Base-by-base conservation (phyloP, 352 stramenopile species). In the Plasmopara viticola region DNA sequence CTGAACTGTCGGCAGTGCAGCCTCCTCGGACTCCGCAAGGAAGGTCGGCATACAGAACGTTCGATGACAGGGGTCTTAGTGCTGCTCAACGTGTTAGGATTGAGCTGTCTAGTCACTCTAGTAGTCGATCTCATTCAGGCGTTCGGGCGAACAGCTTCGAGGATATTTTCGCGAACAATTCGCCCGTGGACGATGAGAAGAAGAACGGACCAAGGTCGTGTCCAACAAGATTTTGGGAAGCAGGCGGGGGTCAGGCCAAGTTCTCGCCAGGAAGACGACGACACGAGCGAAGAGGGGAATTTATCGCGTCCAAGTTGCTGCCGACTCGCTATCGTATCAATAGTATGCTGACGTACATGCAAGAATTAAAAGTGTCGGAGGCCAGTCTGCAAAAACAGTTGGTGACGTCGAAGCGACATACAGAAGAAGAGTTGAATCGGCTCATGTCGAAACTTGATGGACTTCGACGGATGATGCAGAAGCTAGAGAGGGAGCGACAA, bases 301-400 rank as follows among this genome's bases (percentile, higher is more conserved):
- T 70, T 18, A 64, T 83, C 5, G 71, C 65, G 12, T 71, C 67
- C 41, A 80, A 76, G 48, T 48, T 90, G 43, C 56, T 87, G 25
- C 72, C 76, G 6, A 75, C 63, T 6, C 67, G 68, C 14, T 69
- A 70, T 34, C 73, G 64, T 29, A 51, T 90, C n/a, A 76, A 84
- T 37, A 81, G 63, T 41, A 37, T 90, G 18, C 72, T 90, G 45
- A 71, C 60, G n/a, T 87, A 87, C 51, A 70, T 90, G 30, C 75
- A 69, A 9, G 78, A 90, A 48, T 56, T 90, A 37, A 65, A 90
- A 44, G 54, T 59, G 15, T 90, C 78, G 0, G 76, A 86, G 53
- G 62, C 74, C 10, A 80, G 57, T 50, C 44, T 86, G 34, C 76
- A 72, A 5, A 59, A 68, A 17, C 72, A 90, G n/a, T 56, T 90